Evolutionary conservation across 1,139 yeast species (phyloP).

Genomic region (Debaryomyces psychrophilus): DNA sequence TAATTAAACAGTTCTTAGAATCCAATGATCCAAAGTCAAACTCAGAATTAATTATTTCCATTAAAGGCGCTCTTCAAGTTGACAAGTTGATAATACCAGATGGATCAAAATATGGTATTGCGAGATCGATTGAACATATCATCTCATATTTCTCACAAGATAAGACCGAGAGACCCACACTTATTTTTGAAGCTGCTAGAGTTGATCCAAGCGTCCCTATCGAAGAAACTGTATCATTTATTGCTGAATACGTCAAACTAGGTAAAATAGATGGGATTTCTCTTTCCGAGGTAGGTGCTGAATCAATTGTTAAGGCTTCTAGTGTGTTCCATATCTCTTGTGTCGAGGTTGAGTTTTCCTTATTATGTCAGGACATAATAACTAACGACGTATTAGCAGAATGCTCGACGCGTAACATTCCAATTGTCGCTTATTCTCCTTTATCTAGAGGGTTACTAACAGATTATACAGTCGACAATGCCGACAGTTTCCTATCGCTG

Average conservation of each 20-base stretch:
- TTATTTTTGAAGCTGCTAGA: constrained; percentile 72
- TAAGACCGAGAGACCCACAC: constrained; percentile 41
- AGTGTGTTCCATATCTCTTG: constrained; percentile 56
- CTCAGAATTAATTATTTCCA: constrained; percentile 54
- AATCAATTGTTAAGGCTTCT: constrained; percentile 59
- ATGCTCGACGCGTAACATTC: constrained; percentile 46
- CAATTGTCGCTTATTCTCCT: constrained; percentile 80
- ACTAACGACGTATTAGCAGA: constrained; percentile 64
- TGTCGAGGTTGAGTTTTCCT: constrained; percentile 76
- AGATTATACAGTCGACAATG: constrained; percentile 51
- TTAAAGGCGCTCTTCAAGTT: constrained; percentile 63
- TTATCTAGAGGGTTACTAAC: constrained; percentile 79
- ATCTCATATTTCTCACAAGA: constrained; percentile 49
- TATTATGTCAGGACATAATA: constrained; percentile 63
- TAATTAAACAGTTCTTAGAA: constrained; percentile 58
- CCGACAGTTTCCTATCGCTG: constrained; percentile 34
- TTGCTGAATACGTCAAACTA: constrained; percentile 53
- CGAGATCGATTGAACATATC: constrained; percentile 53
- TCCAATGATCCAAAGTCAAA: constrained; percentile 53
- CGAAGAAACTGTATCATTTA: constrained; percentile 52
- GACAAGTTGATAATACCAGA: constrained; percentile 44
- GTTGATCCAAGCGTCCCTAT: constrained; percentile 54
- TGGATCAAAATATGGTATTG: constrained; percentile 52
- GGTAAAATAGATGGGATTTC: constrained; percentile 70
- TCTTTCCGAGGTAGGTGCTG: constrained; percentile 68